These are phyloP conservation scores for Hypoxylon sp. DNA, from an alignment of 2,329 filamentous ascomycete species.

Conservation along the genomic window DNA sequence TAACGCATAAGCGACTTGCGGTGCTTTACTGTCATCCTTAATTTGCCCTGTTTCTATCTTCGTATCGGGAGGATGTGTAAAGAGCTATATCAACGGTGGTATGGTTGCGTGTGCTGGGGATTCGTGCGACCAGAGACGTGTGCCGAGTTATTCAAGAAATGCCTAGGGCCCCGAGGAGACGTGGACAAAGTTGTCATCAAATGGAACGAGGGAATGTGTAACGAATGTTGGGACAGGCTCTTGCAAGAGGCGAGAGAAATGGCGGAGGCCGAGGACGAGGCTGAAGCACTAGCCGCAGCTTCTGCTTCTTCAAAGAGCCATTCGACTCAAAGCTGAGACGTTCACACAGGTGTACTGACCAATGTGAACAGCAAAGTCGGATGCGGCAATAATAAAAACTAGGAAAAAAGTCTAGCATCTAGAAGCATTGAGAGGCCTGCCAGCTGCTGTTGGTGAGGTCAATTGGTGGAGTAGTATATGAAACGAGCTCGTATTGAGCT, in stretches of 20 bases:
- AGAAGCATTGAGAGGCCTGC: not conserved
- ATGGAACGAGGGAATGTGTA: conserved; percentile 56
- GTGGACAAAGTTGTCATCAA: conserved; percentile 53
- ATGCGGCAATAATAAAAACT: conserved; percentile 10
- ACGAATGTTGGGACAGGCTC: conserved; percentile 55
- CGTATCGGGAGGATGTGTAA: conserved; percentile 51
- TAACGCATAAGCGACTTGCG: conserved; percentile 2
- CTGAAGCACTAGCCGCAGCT: conserved; percentile 42
- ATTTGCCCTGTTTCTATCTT: conserved; percentile 8
- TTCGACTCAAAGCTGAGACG: conserved; percentile 33
- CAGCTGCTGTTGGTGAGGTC: conserved; percentile 4
- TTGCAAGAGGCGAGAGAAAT: conserved; percentile 53
- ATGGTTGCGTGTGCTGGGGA: conserved; percentile 54
- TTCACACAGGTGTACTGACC: conserved; percentile 9
- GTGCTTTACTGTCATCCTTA: conserved; percentile 13
- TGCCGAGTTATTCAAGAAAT: conserved; percentile 53
- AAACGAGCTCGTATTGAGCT: not conserved
- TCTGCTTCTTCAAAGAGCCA: conserved; percentile 41
- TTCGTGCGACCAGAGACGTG: conserved; percentile 54
- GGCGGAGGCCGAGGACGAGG: conserved; percentile 48
- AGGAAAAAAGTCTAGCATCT: conserved; percentile 13
- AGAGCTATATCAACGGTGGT: conserved; percentile 55
- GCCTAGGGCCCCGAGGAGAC: conserved; percentile 54
- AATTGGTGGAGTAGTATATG: conserved; percentile 10
- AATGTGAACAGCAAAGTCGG: conserved; percentile 11